Evolutionary conservation across 441 rosid genomes (phyloP).

Genomic region (Brassica balearica): DNA sequence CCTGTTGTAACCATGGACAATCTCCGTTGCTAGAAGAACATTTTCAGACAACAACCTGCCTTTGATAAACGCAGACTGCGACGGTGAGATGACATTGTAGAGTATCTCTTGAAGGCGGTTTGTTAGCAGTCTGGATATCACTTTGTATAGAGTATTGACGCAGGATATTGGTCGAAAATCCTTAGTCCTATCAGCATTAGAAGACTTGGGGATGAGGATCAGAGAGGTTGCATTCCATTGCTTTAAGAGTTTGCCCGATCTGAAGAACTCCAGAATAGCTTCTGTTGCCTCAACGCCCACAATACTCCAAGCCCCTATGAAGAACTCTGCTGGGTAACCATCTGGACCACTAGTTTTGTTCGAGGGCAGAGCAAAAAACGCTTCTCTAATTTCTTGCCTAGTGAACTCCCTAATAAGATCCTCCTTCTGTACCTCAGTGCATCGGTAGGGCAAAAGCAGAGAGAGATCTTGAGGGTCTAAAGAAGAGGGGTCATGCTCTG

Average conservation of each 20-base stretch:
- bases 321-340: too few relatives aligned
- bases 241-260: too few relatives aligned
- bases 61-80: not conserved
- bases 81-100: not conserved
- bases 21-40: not conserved
- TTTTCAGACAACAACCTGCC: not conserved
- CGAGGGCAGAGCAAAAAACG: not conserved
- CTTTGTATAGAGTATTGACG: too few relatives aligned
- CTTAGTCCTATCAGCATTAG: too few relatives aligned
- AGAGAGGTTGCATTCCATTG: too few relatives aligned
- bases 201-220: too few relatives aligned
- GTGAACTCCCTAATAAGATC: not conserved
- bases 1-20: not conserved
- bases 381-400: not conserved
- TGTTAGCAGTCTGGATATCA: not conserved
- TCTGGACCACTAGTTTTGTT: not conserved
- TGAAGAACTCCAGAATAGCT: too few relatives aligned
- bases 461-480: not conserved
- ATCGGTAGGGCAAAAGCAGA: not conserved
- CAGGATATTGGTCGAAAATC: too few relatives aligned
- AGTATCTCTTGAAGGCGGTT: not conserved
- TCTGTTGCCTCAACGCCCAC: too few relatives aligned
- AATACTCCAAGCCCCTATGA: too few relatives aligned
- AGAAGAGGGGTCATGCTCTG: not conserved
- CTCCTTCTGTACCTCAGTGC: not conserved